These are phyloP conservation scores for Boletus sensibilis DNA, from an alignment of 768 basidiomycete genomes.

Conservation along the genomic window DNA sequence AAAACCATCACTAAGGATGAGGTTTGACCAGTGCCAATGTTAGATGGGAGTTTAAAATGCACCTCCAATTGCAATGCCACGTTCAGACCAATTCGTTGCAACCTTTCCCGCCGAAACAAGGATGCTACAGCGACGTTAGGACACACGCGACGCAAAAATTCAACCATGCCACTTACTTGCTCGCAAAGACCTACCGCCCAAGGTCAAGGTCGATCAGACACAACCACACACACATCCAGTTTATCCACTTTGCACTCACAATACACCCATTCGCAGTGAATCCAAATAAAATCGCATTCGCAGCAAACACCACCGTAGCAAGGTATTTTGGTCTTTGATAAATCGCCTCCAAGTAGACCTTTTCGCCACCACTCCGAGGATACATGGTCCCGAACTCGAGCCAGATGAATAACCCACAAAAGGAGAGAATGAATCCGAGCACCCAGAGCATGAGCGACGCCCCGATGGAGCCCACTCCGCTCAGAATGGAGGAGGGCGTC, in stretches of 20 bases:
- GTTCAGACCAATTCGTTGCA: slow-evolving; percentile 47
- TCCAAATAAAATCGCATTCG: slow-evolving; percentile 45
- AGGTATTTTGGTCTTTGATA: slow-evolving; percentile 48
- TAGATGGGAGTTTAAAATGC: not conserved
- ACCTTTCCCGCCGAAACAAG: slow-evolving; percentile 43
- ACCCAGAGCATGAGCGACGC: slow-evolving; percentile 66
- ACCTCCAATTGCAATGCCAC: slow-evolving; percentile 61
- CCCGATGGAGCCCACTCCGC: slow-evolving; percentile 55
- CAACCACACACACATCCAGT: not conserved
- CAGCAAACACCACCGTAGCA: slow-evolving; percentile 48
- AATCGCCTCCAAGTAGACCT: slow-evolving; percentile 59
- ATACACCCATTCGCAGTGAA: slow-evolving; percentile 48
- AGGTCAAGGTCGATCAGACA: not conserved
- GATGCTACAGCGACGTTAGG: slow-evolving; percentile 36
- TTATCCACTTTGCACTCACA: slow-evolving; percentile 32
- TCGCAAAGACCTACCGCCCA: slow-evolving; percentile 31
- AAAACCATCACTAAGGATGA: slow-evolving; percentile 44
- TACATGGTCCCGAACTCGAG: slow-evolving; percentile 65
- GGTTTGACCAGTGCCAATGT: not conserved
- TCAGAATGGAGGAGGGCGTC: slow-evolving; percentile 58
- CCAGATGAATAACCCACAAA: slow-evolving; percentile 62
- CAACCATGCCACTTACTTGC: slow-evolving; percentile 27
- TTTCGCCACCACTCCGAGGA: slow-evolving; percentile 61
- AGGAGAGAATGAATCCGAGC: slow-evolving; percentile 56
- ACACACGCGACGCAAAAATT: too few relatives aligned